These are phyloP conservation scores for Hyphopichia khmerensis DNA, from an alignment of 1,139 yeast genomes.

Conservation along the genomic window DNA sequence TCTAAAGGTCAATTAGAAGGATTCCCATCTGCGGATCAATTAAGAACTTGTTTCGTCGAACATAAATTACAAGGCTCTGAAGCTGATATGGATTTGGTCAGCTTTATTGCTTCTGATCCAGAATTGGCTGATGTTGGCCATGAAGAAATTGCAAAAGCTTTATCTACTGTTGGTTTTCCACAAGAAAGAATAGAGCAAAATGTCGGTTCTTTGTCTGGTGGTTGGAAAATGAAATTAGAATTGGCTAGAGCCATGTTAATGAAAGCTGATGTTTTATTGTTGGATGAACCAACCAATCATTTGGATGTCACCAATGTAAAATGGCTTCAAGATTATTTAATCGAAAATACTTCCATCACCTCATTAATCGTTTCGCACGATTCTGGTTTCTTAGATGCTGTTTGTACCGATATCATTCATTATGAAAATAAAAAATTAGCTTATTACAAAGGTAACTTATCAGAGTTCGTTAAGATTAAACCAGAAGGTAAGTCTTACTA, in stretches of 20 bases:
- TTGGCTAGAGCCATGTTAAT: slow-evolving; percentile 97
- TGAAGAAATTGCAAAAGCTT: slow-evolving; percentile 72
- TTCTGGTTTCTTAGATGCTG: slow-evolving; percentile 92
- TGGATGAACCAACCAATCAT: slow-evolving; percentile 99
- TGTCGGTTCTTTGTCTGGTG: slow-evolving; percentile 95
- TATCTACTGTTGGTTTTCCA: slow-evolving; percentile 85
- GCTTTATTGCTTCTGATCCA: slow-evolving; percentile 89
- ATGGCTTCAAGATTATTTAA: slow-evolving; percentile 89
- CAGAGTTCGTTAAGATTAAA: slow-evolving; percentile 85
- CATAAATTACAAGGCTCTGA: slow-evolving; percentile 96
- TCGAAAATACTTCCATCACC: slow-evolving; percentile 80
- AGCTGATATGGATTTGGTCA: slow-evolving; percentile 83
- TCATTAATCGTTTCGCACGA: slow-evolving; percentile 97
- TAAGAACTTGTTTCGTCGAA: slow-evolving; percentile 95
- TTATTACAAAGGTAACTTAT: slow-evolving; percentile 92
- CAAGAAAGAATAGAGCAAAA: slow-evolving; percentile 85
- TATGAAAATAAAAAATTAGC: slow-evolving; percentile 94
- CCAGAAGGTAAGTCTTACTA: slow-evolving; percentile 98
- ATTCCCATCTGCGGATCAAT: slow-evolving; percentile 85
- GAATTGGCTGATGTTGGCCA: slow-evolving; percentile 63
- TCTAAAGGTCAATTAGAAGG: slow-evolving; percentile 98
- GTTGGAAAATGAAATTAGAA: slow-evolving; percentile 99
- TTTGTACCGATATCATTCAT: slow-evolving; percentile 95
- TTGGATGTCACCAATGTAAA: slow-evolving; percentile 91
- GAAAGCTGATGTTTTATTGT: slow-evolving; percentile 91